A percentile compares a stretch with the other conserved stretches of the same genome.
Evolutionary conservation across 768 basidiomycete genomes (phyloP).

Genomic region (Candolleomyces efflorescens): DNA sequence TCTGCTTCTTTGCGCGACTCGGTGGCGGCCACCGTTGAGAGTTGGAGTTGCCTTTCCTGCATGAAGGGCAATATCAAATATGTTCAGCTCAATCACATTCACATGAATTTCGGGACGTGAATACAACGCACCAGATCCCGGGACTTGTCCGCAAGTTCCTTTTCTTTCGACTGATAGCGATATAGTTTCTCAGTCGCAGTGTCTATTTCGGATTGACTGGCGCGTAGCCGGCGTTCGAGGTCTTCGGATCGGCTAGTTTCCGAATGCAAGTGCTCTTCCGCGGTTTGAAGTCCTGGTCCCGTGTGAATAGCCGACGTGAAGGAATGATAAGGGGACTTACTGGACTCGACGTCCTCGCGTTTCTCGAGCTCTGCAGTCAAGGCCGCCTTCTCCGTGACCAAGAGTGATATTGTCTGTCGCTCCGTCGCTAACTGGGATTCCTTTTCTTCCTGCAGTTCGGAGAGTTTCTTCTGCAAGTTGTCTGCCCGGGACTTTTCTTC

Average conservation of each 20-base stretch:
- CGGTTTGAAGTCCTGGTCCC: conserved; percentile 38
- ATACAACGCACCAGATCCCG: conserved; percentile 47
- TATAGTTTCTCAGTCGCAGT: conserved; percentile 34
- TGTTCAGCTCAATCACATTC: neutral
- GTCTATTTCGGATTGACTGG: conserved; percentile 37
- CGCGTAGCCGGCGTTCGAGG: conserved; percentile 38
- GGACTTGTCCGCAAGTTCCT: conserved; percentile 45
- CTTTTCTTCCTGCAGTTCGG: conserved; percentile 22
- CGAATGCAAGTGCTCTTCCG: conserved; percentile 35
- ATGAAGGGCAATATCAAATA: conserved; percentile 15
- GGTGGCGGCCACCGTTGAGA: conserved; percentile 47
- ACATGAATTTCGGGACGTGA: neutral
- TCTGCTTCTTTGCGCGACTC: conserved; percentile 53
- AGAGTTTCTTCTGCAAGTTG: conserved; percentile 20
- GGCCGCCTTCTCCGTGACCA: conserved; percentile 70
- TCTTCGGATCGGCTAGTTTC: conserved; percentile 37
- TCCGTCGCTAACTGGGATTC: conserved; percentile 45
- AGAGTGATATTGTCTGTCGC: conserved; percentile 69
- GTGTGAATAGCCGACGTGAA: conserved; percentile 1
- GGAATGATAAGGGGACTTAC: conserved; percentile 34
- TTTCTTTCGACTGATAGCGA: conserved; percentile 46
- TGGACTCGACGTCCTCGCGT: conserved; percentile 53
- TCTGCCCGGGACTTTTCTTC: conserved; percentile 10
- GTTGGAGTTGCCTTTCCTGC: conserved; percentile 75
- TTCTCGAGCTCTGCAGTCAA: conserved; percentile 55